These are phyloP conservation scores for Leccinum ponderosum DNA, from an alignment of 1,284 basidiomycete genomes.

Conservation along the genomic window DNA sequence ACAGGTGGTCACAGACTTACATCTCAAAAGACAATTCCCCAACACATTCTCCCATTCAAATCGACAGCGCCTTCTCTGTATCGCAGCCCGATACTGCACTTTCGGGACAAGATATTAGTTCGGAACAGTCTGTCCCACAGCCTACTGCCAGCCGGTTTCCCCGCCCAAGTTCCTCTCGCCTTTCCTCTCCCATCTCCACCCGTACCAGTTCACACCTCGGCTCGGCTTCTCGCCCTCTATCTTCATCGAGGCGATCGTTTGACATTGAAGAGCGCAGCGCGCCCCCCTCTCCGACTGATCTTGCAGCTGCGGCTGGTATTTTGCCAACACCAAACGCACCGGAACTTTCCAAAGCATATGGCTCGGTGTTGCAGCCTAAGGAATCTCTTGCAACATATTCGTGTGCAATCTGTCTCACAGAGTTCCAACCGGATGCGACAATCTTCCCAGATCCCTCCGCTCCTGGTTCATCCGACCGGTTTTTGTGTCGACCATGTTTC, in stretches of 20 bases:
- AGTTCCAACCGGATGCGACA: slow-evolving; percentile 76
- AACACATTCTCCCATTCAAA: slow-evolving; percentile 25
- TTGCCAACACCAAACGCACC: slow-evolving; percentile 61
- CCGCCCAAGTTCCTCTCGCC: slow-evolving; percentile 42
- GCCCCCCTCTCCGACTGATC: slow-evolving; percentile 36
- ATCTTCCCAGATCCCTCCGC: slow-evolving; percentile 74
- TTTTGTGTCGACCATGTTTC: slow-evolving; percentile 74
- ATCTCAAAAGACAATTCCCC: slow-evolving; percentile 52
- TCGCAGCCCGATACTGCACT: slow-evolving; percentile 15
- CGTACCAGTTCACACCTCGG: slow-evolving; percentile 61
- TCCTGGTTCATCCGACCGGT: slow-evolving; percentile 44
- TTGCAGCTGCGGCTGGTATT: slow-evolving; percentile 49
- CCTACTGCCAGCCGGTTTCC: slow-evolving; percentile 48
- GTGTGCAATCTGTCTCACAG: slow-evolving; percentile 61
- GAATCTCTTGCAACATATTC: slow-evolving; percentile 65
- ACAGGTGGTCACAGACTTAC: slow-evolving; percentile 79
- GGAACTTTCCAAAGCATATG: slow-evolving; percentile 76
- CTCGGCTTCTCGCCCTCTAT: slow-evolving; percentile 52
- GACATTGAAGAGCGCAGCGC: slow-evolving; percentile 26
- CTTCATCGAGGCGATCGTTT: slow-evolving; percentile 53
- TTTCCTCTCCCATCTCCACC: slow-evolving; percentile 39
- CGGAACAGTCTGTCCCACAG: slow-evolving; percentile 16
- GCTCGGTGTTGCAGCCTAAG: slow-evolving; percentile 77
- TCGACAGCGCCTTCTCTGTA: slow-evolving; percentile 18
- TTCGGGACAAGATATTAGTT: slow-evolving; percentile 7